phyloP scores from a whole-genome alignment of 2,329 filamentous ascomycete species.

The Diaporthe amygdali region DNA sequence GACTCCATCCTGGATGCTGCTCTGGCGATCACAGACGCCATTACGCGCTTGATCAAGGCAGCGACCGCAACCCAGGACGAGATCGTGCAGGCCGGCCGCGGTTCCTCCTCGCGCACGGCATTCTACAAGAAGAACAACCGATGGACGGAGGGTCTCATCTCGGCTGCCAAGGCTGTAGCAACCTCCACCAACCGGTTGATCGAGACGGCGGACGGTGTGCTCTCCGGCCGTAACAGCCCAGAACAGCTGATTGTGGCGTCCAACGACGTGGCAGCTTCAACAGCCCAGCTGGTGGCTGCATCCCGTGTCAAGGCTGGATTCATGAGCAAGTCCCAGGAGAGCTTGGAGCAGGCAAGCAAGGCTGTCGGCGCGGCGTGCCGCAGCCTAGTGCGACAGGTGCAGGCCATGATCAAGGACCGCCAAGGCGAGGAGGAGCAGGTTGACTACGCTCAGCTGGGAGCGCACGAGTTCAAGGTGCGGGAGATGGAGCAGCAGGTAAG shows the following conservation, averaged over 20 bases:
- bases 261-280: constrained; percentile 95
- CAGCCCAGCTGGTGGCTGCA: constrained; percentile 94
- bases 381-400: constrained; percentile 87
- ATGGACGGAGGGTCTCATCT: constrained; percentile 98
- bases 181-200: constrained; percentile 94
- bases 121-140: constrained; percentile 99
- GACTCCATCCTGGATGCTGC: constrained; percentile 94
- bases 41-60: constrained; percentile 92
- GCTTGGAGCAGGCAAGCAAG: constrained; percentile 88
- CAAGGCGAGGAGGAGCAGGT: constrained; percentile 81
- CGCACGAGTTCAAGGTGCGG: constrained; percentile 96
- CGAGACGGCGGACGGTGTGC: constrained; percentile 95
- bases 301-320: constrained; percentile 96
- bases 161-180: constrained; percentile 94
- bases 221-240: constrained; percentile 88
- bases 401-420: constrained; percentile 89
- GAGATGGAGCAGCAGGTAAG: constrained; percentile 99
- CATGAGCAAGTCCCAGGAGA: constrained; percentile 96
- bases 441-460: constrained; percentile 86
- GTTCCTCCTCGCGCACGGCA: constrained; percentile 83
- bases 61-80: constrained; percentile 93
- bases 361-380: constrained; percentile 90
- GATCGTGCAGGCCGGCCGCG: constrained; percentile 92
- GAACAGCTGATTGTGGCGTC: constrained; percentile 98
- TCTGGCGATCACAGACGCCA: constrained; percentile 90